These are phyloP conservation scores for Auricularia heimuer DNA, from an alignment of 768 basidiomycete genomes.

Conservation along the genomic window DNA sequence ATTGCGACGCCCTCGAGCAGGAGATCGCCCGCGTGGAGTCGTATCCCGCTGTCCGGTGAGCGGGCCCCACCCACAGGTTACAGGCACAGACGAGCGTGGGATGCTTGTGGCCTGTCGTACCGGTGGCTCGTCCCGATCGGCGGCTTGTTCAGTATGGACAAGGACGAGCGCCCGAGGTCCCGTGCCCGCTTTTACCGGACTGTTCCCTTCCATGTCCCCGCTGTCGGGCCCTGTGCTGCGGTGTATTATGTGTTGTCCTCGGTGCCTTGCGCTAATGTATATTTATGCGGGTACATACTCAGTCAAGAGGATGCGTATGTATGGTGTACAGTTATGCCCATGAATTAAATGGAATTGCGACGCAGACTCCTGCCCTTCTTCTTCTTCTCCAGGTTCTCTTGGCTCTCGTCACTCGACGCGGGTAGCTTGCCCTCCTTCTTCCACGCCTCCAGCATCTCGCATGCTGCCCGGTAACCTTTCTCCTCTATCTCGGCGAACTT, in stretches of 20 bases:
- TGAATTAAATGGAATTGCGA: constrained; percentile 55
- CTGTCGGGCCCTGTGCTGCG: too few relatives aligned
- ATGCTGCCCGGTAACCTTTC: constrained; percentile 68
- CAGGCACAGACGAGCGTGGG: too few relatives aligned
- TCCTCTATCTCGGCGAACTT: constrained; percentile 84
- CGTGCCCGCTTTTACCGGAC: too few relatives aligned
- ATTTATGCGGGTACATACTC: neutral
- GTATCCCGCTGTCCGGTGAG: neutral
- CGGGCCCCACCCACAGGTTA: neutral
- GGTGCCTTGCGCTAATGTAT: too few relatives aligned
- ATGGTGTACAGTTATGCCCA: neutral
- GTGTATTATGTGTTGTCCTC: too few relatives aligned
- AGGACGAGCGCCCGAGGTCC: too few relatives aligned
- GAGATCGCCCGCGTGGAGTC: constrained; percentile 64
- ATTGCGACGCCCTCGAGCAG: constrained; percentile 53
- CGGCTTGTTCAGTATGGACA: too few relatives aligned
- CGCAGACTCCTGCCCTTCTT: constrained; percentile 70
- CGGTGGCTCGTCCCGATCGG: too few relatives aligned
- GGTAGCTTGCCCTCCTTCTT: constrained; percentile 81
- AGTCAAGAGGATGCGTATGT: neutral
- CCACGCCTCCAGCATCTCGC: constrained; percentile 64
- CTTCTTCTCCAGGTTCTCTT: constrained; percentile 34
- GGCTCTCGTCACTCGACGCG: constrained; percentile 47
- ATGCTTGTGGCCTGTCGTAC: too few relatives aligned
- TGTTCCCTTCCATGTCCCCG: too few relatives aligned